A percentile compares a stretch with the other conserved stretches of the same genome.
phyloP scores from a whole-genome alignment of 2,329 filamentous ascomycete genomes.

The Magnaporthales sp. region DNA sequence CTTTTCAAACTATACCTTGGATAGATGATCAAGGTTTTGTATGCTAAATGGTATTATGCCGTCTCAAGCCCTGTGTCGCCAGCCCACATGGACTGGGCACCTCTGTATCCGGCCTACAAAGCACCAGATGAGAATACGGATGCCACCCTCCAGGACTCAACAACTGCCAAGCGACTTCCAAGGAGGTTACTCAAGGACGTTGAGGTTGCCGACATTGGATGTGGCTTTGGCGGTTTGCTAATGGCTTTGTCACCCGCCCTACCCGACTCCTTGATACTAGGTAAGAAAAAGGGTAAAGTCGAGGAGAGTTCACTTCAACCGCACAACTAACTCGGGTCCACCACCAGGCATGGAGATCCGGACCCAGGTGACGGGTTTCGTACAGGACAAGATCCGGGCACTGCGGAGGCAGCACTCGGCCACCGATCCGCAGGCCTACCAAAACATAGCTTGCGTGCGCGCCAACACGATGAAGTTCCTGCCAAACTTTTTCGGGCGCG shows the following conservation, averaged over 20 bases:
- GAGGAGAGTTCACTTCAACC: neutral
- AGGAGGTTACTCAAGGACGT: slow-evolving; percentile 56
- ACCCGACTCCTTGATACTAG: slow-evolving; percentile 75
- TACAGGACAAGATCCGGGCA: slow-evolving; percentile 78
- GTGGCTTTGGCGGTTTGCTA: slow-evolving; percentile 86
- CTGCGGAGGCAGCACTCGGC: slow-evolving; percentile 55
- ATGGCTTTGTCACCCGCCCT: slow-evolving; percentile 76
- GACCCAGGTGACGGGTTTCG: slow-evolving; percentile 80
- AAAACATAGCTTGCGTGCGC: slow-evolving; percentile 82
- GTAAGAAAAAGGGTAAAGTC: slow-evolving; percentile 32
- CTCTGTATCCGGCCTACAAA: slow-evolving; percentile 70
- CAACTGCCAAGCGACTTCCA: slow-evolving; percentile 9
- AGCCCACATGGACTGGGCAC: slow-evolving; percentile 82
- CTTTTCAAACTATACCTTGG: neutral
- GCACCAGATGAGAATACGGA: slow-evolving; percentile 5
- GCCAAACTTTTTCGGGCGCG: slow-evolving; percentile 87
- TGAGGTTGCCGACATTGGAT: slow-evolving; percentile 93
- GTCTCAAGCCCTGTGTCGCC: slow-evolving; percentile 64
- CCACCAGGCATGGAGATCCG: slow-evolving; percentile 79
- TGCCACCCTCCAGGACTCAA: slow-evolving; percentile 2
- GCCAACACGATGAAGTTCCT: slow-evolving; percentile 99
- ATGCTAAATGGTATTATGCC: neutral
- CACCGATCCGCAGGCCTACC: slow-evolving; percentile 45
- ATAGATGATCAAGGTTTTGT: neutral
- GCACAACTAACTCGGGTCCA: neutral